Evolutionary conservation across 352 stramenopile species (phyloP).

Genomic region (Pythium angustatum): DNA sequence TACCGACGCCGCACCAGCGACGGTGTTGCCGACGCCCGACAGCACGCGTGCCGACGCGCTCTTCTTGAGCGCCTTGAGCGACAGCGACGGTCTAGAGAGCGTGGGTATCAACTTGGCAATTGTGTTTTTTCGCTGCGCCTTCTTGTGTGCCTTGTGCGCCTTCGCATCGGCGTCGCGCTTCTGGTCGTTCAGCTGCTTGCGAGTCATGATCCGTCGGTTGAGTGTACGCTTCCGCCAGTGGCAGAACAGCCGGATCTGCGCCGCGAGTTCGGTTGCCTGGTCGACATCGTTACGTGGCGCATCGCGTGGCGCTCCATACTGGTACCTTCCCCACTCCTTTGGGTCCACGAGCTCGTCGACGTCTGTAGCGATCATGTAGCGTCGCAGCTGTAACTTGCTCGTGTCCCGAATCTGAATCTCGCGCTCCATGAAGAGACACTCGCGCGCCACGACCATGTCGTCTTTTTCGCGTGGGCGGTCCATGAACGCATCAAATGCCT

Average conservation of each 20-base stretch:
- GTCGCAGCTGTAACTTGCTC: conserved; percentile 54
- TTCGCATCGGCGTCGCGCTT: conserved; percentile 28
- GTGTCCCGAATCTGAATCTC: conserved; percentile 57
- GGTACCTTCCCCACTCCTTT: conserved; percentile 66
- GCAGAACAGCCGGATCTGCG: conserved; percentile 62
- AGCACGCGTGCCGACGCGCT: conserved; percentile 15
- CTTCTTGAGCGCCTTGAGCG: conserved; percentile 14
- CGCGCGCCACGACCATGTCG: conserved; percentile 36
- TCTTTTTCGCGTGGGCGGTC: conserved; percentile 43
- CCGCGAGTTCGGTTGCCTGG: conserved; percentile 43
- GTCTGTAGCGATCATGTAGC: conserved; percentile 76
- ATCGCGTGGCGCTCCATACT: conserved; percentile 43
- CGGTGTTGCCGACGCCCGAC: conserved; percentile 1
- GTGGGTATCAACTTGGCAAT: conserved; percentile 16
- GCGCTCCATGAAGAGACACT: conserved; percentile 62
- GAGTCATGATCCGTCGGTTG: conserved; percentile 39
- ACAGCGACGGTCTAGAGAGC: conserved; percentile 8
- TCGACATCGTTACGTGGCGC: conserved; percentile 53
- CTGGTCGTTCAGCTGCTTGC: conserved; percentile 39
- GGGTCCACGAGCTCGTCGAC: conserved; percentile 51
- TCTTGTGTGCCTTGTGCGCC: conserved; percentile 28
- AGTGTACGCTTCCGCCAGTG: conserved; percentile 47
- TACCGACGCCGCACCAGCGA: background rate
- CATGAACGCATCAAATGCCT: conserved; percentile 58
- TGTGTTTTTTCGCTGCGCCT: conserved; percentile 11